Evolutionary conservation across 805 yeast species (phyloP), one percentile per base, ranked within the genome.

Genomic region (Starmerella vitae): DNA sequence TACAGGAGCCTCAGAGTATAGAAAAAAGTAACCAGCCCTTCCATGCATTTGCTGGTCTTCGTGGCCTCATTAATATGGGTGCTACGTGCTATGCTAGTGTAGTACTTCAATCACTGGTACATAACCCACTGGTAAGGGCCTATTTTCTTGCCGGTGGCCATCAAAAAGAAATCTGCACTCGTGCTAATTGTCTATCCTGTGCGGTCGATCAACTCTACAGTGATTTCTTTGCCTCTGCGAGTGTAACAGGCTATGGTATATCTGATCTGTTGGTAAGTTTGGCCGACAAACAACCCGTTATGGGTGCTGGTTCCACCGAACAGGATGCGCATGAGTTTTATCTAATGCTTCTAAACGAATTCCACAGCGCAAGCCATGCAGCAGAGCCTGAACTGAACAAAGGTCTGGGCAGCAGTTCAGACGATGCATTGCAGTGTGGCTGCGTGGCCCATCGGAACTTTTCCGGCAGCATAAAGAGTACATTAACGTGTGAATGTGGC

Each of bases 281-380:
- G 1, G 85, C 95, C 88, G 77, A 76, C 51, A 41, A 42, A 33
- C 46, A 51, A 31, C 72, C 80, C 48, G 71, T 84, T 25, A 69
- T 91, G 42, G 51, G 51, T 12, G 94, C 96, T 0, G 99, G 99
- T 1, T 86, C 86, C 49, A 79, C 91, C 26, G 96, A 91, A 59
- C 99, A 91, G 60, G 99, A 91, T 57, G 97, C 98, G 0, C 99
- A 91, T 60, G 99, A 91, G 59, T 91, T 88, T 59, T 78, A 93
- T 78, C 96, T 91, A 56, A 86, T 88, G 56, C 54, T 88, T 21
- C 66, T 88, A 28, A 81, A 88, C 58, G 93, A 85, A 59, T 60
- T 91, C 41, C 98, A 91, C 58, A 27, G 27, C 14, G 39, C 34
- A 32, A 6, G 31, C 44, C 12, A 20, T 30, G 19, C 26, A 8